Percentiles rank a stretch among this genome's conserved stretches.
phyloP scores from a whole-genome alignment of 116 monocot species.

The Papilionanthe hybrid region DNA sequence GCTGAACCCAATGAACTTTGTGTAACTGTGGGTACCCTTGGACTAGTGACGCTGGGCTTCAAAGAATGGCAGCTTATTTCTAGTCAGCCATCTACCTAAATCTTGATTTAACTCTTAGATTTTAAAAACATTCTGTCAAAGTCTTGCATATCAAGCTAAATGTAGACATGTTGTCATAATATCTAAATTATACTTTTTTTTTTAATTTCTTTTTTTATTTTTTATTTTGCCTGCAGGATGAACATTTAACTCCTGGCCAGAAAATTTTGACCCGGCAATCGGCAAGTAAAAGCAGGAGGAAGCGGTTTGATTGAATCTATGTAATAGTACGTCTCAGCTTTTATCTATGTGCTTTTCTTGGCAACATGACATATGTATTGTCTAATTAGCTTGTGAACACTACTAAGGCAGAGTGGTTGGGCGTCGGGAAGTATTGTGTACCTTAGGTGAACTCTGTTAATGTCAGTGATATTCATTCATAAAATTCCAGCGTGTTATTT shows the following conservation, averaged over 20 bases:
- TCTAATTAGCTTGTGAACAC: background rate
- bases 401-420: background rate
- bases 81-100: too few species aligned
- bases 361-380: background rate
- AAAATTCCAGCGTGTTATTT: background rate
- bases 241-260: slow-evolving; percentile 37
- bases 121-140: too few species aligned
- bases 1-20: too few species aligned
- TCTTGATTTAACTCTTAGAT: too few species aligned
- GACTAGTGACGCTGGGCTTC: too few species aligned
- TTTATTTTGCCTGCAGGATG: slow-evolving; percentile 33
- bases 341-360: background rate
- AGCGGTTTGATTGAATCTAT: slow-evolving; percentile 13
- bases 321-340: background rate
- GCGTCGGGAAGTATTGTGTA: background rate
- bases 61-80: too few species aligned
- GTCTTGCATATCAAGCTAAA: too few species aligned
- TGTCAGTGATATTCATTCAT: background rate
- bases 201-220: background rate
- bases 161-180: background rate
- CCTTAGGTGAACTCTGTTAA: background rate
- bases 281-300: slow-evolving; percentile 37
- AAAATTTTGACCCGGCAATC: slow-evolving; percentile 40
- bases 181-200: background rate
- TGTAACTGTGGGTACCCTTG: too few species aligned